Evolutionary conservation across 371 early-diverging fungal species (phyloP), one percentile per base, ranked within the genome.

Genomic region (Gilbertella persicaria): DNA sequence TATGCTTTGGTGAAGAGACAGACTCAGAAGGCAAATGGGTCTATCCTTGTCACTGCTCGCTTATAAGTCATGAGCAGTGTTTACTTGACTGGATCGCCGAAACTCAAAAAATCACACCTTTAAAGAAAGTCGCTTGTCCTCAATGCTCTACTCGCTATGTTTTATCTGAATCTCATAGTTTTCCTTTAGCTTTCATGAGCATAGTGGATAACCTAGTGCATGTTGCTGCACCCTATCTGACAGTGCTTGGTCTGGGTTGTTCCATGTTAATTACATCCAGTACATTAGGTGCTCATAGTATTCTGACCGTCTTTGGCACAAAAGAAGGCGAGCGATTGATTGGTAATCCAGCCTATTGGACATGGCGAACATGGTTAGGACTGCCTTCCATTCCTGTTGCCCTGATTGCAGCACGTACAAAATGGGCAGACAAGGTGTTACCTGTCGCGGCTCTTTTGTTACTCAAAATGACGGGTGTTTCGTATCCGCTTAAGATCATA

Each of bases 61-160:
- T 88, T 14, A 73, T 83, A 3, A 70, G 79, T 46, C 88, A 88
- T 53, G 85, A 84, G 45, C 75, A 79, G 47, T 88, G 88, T 55
- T 67, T 88, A 46, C 63, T 88, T 17, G 73, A 80, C 53, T 88
- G 88, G 88, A 80, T 88, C 40, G 64, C 78, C 20, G 86, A 86
- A 62, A 84, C 78, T 30, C 82, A 86, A 38, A 73, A 77, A 28
- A 78, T 57, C 41, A 73, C 67, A 40, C 78, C 73, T 46, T 66
- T 56, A 50, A 82, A 73, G 40, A 78, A 82, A 71, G 86, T 82
- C 48, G 24, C 54, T 3, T 88, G 88, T 49, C 87, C 88, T 16
- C 87, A 86, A 42, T 88, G 88, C 58, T 75, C 75, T 29, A 65
- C 71, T 5, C 64, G 76, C 12, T 88, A 88, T 51, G 64, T 71